phyloP scores from a whole-genome alignment of 306 rosid species.

The Gastrolobium villosum region DNA sequence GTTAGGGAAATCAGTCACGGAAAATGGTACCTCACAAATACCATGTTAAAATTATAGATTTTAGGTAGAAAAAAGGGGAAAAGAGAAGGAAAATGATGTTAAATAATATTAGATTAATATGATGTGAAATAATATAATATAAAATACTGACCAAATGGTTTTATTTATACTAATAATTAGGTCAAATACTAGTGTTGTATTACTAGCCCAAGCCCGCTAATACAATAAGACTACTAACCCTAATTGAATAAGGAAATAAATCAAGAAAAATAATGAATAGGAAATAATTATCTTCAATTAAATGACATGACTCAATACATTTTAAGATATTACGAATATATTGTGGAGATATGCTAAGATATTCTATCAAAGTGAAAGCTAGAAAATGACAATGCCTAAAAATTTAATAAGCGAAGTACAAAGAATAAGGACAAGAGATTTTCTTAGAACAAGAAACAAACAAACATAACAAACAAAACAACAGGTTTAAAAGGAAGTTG shows the following conservation, averaged over 20 bases:
- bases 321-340: neutral
- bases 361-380: neutral
- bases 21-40: no score
- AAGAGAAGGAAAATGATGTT: no score
- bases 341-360: neutral
- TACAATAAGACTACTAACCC: neutral
- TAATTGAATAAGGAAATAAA: neutral
- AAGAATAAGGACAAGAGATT: constrained; percentile 2
- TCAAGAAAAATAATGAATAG: neutral
- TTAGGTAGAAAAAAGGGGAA: no score
- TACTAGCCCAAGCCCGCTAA: neutral
- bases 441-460: neutral
- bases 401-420: neutral
- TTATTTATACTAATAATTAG: neutral
- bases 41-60: no score
- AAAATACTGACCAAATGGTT: neutral
- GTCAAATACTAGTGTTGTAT: neutral
- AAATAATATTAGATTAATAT: neutral
- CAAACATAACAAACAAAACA: constrained; percentile 25
- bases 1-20: no score
- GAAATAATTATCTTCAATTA: neutral
- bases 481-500: neutral
- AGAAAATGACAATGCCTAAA: no score
- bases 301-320: neutral
- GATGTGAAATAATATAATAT: neutral